Evolutionary conservation across 805 yeast species (phyloP), one percentile per base, ranked within the genome.

Genomic region (Starmerella potacharoeniae): DNA sequence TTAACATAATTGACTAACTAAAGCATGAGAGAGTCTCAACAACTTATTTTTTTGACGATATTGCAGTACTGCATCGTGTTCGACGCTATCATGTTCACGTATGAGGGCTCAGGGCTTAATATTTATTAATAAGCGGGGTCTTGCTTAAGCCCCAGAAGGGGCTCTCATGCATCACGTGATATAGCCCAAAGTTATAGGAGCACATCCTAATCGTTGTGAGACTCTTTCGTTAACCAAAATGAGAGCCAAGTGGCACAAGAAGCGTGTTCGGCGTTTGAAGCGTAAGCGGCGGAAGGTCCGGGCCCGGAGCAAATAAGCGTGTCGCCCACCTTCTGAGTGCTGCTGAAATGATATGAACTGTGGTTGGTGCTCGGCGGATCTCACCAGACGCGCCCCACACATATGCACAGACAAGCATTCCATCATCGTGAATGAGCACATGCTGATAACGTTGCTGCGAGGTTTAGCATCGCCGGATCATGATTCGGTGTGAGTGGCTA

Each of bases 251-350:
- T 90, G 97, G 97, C 91, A 96, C 86, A 91, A 91, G 86, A 91
- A 91, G 95, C 91, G 97, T 90, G 95, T 86, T 78, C 90, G 97
- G 87, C 88, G 97, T 87, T 86, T 91, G 76, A 91, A 91, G 87
- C 88, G 97, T 83, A 91, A 91, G 95, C 87, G 97, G 86, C 96
- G 97, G 97, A 91, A 91, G 96, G 96, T 91, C 73, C 88, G 97
- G 87, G 97, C 97, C 80, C 89, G 97, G 87, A 87, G 96, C 66
- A 64, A 64, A 61, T 64, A 62, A 63, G 62, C 65, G 65, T 44
- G 53, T 51, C 60, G 58, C 58, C 57, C 56, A 47, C 46, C 49
- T 39, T 29, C 22, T 6, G 36, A 46, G 52, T 43, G 17, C 42
- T 47, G 49, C 48, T 22, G 52, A 36, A 16, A 29, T 30, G 35